A percentile compares a stretch with the other conserved stretches of the same genome.
Evolutionary conservation across 208 protist species (phyloP).

Genomic region (Trichomonas gallinae): DNA sequence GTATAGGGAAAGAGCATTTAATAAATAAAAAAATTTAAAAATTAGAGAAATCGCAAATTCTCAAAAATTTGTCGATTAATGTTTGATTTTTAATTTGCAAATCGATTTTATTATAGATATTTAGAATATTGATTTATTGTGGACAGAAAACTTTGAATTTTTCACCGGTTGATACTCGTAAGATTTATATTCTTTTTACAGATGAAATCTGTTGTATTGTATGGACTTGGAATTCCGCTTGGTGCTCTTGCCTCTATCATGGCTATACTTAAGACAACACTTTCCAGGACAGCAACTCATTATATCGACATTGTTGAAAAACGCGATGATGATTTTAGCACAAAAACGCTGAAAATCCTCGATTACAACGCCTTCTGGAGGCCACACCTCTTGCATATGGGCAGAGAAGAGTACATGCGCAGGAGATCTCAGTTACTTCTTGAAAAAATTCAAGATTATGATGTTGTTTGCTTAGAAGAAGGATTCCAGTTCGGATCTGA

Average conservation of each 20-base stretch:
- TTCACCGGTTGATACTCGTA: no score
- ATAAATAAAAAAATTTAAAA: no score
- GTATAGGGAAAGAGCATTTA: no score
- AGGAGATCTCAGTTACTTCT: neutral
- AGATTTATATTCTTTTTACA: no score
- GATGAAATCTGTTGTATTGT: neutral
- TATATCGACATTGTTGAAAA: neutral
- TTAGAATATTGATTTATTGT: no score
- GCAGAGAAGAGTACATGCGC: neutral
- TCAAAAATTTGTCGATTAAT: no score
- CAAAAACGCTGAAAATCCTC: neutral
- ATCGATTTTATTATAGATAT: no score
- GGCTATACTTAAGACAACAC: neutral
- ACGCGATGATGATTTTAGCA: neutral
- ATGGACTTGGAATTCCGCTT: neutral
- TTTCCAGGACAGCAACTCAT: neutral
- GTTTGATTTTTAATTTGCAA: no score
- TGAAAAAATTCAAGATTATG: neutral
- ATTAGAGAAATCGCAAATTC: no score
- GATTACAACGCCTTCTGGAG: neutral
- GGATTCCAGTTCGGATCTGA: neutral
- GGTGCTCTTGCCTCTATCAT: neutral
- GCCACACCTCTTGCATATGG: neutral
- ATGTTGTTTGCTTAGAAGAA: slow-evolving; percentile 14
- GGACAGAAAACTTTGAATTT: no score